These are phyloP conservation scores for Arachis stenosperma DNA, from an alignment of 306 rosid species.

Conservation along the genomic window DNA sequence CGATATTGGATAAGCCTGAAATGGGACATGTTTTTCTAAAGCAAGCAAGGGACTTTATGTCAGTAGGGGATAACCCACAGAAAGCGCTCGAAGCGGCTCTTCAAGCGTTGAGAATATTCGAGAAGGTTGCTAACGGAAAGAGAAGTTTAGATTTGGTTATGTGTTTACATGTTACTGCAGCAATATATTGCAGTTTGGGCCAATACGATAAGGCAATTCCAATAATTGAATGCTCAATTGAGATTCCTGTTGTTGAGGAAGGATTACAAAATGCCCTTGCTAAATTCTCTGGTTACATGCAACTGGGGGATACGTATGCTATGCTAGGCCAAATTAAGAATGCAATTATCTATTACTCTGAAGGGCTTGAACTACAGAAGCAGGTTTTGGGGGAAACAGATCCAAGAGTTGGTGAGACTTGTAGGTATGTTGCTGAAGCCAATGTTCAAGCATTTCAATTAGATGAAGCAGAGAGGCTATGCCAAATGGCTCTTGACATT, in stretches of 20 bases:
- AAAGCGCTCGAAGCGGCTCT: constrained; percentile 82
- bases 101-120: constrained; percentile 70
- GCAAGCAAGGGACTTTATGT: constrained; percentile 83
- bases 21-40: constrained; percentile 71
- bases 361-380: constrained; percentile 81
- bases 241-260: constrained; percentile 65
- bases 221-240: constrained; percentile 68
- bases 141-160: constrained; percentile 79
- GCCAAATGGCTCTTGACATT: constrained; percentile 85
- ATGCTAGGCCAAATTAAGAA: constrained; percentile 88
- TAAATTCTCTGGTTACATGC: constrained; percentile 92
- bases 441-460: constrained; percentile 86
- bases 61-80: constrained; percentile 64
- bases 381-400: constrained; percentile 79
- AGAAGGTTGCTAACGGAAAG: constrained; percentile 58
- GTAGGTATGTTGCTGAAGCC: constrained; percentile 93
- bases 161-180: constrained; percentile 87
- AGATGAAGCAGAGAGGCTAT: constrained; percentile 79
- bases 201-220: constrained; percentile 76
- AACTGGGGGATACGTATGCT: constrained; percentile 90
- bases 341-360: constrained; percentile 69
- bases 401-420: constrained; percentile 86
- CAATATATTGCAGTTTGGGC: constrained; percentile 78
- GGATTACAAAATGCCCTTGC: constrained; percentile 81
- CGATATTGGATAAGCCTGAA: constrained; percentile 56